phyloP scores from a whole-genome alignment of 371 early-diverging fungal species.

The Haplosporangium sp. region DNA sequence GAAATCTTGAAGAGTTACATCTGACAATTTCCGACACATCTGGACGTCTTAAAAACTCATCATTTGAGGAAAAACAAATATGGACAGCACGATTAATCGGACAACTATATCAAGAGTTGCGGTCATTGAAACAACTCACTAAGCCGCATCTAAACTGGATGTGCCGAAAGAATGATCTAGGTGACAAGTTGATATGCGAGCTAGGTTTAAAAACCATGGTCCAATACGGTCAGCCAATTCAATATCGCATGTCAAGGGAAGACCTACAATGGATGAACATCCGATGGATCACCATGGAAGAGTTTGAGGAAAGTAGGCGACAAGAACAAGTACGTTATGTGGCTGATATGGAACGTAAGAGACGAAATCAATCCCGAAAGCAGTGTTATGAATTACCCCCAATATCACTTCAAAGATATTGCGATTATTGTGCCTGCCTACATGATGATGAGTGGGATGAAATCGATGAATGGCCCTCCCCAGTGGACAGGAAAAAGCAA shows the following conservation, averaged over 20 bases:
- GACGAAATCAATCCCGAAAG: neutral
- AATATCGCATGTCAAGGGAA: neutral
- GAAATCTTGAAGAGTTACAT: neutral
- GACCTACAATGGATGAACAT: neutral
- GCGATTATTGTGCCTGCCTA: neutral
- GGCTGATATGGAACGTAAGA: neutral
- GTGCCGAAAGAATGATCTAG: neutral
- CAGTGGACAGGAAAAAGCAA: neutral
- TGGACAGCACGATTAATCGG: constrained; percentile 1
- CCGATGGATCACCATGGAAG: neutral
- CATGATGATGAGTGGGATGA: neutral
- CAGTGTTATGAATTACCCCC: neutral
- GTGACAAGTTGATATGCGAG: neutral
- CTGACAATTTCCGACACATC: neutral
- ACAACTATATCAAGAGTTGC: neutral
- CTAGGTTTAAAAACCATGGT: neutral
- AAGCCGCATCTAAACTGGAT: neutral
- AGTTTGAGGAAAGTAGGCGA: neutral
- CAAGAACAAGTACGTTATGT: neutral
- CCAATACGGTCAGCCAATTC: neutral
- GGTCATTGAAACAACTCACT: neutral
- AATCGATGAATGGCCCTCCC: neutral
- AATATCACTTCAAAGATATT: neutral
- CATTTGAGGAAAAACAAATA: neutral
- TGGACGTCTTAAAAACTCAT: neutral